Percentiles rank a stretch among this genome's conserved stretches.
Conservation (phyloP, 2,329 filamentous ascomycete genomes). For the Xylariomycetidae sp. region DNA sequence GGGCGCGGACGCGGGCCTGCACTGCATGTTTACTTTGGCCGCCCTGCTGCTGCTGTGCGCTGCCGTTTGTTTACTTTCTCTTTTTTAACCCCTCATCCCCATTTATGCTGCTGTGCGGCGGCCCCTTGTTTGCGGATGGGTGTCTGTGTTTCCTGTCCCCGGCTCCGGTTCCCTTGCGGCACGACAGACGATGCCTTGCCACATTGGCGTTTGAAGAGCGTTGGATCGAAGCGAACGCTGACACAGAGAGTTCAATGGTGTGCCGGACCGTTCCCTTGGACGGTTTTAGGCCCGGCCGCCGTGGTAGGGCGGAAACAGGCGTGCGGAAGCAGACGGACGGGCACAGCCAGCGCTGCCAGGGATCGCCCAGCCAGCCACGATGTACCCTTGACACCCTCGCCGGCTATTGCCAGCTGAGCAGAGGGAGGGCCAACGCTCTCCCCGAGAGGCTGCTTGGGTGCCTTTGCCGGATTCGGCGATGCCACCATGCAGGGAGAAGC, state of each 20-base stretch:
- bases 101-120: conserved; percentile 6
- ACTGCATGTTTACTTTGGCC: conserved; percentile 9
- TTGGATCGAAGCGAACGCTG: not conserved
- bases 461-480: not conserved
- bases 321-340: too few relatives aligned
- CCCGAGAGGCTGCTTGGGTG: conserved; percentile 3
- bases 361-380: not conserved
- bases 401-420: not conserved
- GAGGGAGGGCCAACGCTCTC: not conserved
- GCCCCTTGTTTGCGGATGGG: not conserved
- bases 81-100: conserved; percentile 11
- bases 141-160: too few relatives aligned
- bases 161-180: not conserved
- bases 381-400: too few relatives aligned
- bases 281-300: too few relatives aligned
- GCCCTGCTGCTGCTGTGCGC: too few relatives aligned
- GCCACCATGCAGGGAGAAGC: not conserved
- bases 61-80: conserved; percentile 13
- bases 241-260: too few relatives aligned
- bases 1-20: conserved; percentile 7
- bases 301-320: too few relatives aligned
- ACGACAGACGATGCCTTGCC: not conserved
- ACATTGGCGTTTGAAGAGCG: not conserved
- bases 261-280: too few relatives aligned
- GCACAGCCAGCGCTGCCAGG: not conserved